phyloP scores from a whole-genome alignment of 148 eudicot genomes.

The Persicaria tinctoria region DNA sequence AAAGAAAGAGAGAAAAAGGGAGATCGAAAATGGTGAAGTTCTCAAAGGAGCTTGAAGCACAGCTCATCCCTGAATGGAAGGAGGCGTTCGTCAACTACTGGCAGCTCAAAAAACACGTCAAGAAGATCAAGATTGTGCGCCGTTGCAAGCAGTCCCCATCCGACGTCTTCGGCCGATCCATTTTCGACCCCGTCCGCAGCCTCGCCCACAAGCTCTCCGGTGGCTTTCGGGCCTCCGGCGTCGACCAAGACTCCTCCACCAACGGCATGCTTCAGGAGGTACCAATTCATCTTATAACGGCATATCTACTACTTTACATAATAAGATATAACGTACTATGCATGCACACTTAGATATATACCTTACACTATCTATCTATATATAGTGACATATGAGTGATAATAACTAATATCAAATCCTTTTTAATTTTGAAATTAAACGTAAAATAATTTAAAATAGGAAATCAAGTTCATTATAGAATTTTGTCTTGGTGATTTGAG shows the following conservation, averaged over 20 bases:
- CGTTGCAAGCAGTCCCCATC: constrained; percentile 31
- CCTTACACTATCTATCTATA: too few relatives aligned
- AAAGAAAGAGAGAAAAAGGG: not conserved
- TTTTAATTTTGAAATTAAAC: too few relatives aligned
- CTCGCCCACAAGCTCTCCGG: constrained; percentile 17
- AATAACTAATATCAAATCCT: too few relatives aligned
- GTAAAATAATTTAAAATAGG: too few relatives aligned
- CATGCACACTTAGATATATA: too few relatives aligned
- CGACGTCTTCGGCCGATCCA: constrained; percentile 30
- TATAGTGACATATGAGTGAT: too few relatives aligned
- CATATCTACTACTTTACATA: too few relatives aligned
- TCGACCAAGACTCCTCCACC: not conserved
- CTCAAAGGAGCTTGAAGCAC: constrained; percentile 90
- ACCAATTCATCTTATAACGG: not conserved
- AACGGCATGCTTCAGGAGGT: constrained; percentile 12
- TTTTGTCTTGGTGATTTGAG: too few relatives aligned
- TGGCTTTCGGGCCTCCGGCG: not conserved
- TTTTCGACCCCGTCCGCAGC: constrained; percentile 46
- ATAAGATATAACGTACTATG: too few relatives aligned
- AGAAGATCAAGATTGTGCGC: constrained; percentile 53
- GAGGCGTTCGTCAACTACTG: constrained; percentile 81
- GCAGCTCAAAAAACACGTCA: constrained; percentile 79
- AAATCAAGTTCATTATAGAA: too few relatives aligned
- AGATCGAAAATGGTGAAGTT: constrained; percentile 71
- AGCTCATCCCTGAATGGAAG: constrained; percentile 92